phyloP scores from a whole-genome alignment of 2,329 filamentous ascomycete genomes.

The Epichloe bromicola region DNA sequence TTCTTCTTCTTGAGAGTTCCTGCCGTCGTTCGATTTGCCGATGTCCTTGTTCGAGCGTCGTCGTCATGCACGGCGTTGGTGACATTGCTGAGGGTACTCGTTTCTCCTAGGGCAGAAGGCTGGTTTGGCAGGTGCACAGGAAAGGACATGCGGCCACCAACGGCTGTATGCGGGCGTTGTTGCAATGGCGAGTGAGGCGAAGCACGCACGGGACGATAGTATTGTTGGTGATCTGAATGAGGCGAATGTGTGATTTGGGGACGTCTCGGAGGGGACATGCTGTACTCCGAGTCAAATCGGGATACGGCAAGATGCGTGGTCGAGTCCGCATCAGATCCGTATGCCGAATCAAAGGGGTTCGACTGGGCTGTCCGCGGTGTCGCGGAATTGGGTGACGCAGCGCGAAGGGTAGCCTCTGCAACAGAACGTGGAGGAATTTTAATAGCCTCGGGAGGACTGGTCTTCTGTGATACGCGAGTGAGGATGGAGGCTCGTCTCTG shows the following conservation, averaged over 20 bases:
- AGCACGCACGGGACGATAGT: constrained; percentile 48
- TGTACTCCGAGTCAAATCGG: constrained; percentile 21
- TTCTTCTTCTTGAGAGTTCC: constrained; percentile 50
- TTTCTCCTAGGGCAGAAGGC: constrained; percentile 38
- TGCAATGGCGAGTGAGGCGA: constrained; percentile 52
- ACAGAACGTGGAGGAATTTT: constrained; percentile 32
- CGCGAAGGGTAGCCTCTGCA: constrained; percentile 10
- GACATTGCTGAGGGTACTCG: constrained; percentile 45
- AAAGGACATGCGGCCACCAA: constrained; percentile 19
- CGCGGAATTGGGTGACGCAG: constrained; percentile 20
- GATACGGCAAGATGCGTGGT: constrained; percentile 19
- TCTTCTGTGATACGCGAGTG: constrained; percentile 41
- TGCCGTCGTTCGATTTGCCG: constrained; percentile 17
- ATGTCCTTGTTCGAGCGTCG: constrained; percentile 14
- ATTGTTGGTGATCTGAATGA: constrained; percentile 30
- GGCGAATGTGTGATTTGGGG: constrained; percentile 19
- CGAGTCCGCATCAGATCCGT: constrained; percentile 33
- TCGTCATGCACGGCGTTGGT: constrained; percentile 33
- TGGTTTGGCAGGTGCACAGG: constrained; percentile 31
- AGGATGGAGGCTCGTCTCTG: constrained; percentile 34
- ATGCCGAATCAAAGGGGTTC: constrained; percentile 31
- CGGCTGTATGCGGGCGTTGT: constrained; percentile 43
- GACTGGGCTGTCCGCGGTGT: constrained; percentile 19
- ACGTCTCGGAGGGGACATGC: constrained; percentile 13
- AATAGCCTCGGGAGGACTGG: constrained; percentile 38